Conservation (phyloP, 306 rosid genomes). For the Vicia villosa region DNA sequence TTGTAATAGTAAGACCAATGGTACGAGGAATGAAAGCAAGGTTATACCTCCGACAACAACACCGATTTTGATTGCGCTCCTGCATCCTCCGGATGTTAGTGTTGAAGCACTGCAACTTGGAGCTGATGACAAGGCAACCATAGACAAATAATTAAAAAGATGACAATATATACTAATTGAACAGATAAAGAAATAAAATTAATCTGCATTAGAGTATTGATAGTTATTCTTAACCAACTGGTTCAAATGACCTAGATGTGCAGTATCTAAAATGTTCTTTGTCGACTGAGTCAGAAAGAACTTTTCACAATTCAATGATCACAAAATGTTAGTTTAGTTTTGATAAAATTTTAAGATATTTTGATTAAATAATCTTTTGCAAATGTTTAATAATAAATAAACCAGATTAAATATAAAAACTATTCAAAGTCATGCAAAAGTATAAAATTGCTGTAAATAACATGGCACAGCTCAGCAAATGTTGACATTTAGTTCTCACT, state of each 20-base stretch:
- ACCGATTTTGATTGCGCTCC: constrained; percentile 48
- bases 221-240: not conserved
- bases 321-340: not conserved
- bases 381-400: constrained; percentile 1
- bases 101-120: constrained; percentile 54
- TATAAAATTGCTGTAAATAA: constrained; percentile 3
- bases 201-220: not conserved
- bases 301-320: not conserved
- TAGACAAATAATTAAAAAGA: constrained; percentile 37
- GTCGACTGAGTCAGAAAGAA: constrained; percentile 8
- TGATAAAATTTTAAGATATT: not conserved
- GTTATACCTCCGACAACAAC: constrained; percentile 66
- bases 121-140: constrained; percentile 30
- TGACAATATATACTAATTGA: constrained; percentile 5
- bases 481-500: not conserved
- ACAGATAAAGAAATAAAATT: not conserved
- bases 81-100: constrained; percentile 55
- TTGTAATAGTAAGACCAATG: not conserved
- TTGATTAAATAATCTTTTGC: not conserved
- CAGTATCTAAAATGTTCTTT: constrained; percentile 7
- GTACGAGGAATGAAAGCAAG: not conserved
- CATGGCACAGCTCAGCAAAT: not conserved
- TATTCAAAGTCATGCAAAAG: constrained; percentile 6
- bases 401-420: not conserved
- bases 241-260: constrained; percentile 10